A percentile compares a stretch with the other conserved stretches of the same genome.
Evolutionary conservation across 345 rosid species (phyloP).

Genomic region (Hypericum perforatum): DNA sequence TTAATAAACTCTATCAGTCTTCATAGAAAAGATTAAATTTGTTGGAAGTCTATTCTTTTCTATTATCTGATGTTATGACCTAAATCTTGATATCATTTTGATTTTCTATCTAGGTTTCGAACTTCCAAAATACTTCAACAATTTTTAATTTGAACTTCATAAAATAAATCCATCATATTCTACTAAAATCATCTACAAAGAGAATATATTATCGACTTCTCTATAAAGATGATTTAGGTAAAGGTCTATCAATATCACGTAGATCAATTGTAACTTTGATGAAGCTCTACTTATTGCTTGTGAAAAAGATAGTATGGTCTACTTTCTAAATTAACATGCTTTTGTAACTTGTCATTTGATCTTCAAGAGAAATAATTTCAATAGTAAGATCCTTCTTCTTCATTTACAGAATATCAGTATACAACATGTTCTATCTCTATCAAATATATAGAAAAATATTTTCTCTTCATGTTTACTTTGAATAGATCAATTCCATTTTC

Average conservation of each 20-base stretch:
- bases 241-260: neutral
- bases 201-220: conserved; percentile 1
- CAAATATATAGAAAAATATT: no score
- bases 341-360: neutral
- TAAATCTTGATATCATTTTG: neutral
- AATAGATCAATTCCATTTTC: neutral
- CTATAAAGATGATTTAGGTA: neutral
- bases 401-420: no score
- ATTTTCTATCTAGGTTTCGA: neutral
- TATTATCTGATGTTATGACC: neutral
- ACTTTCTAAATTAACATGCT: conserved; percentile 4
- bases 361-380: neutral
- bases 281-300: conserved; percentile 2
- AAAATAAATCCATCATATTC: no score
- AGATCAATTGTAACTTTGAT: conserved; percentile 1
- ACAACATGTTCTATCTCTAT: no score
- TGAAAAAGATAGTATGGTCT: neutral
- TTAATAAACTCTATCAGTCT: conserved; percentile 9
- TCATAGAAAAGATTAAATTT: conserved; percentile 8
- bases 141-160: conserved; percentile 6
- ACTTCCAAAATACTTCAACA: neutral
- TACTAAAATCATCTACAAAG: no score
- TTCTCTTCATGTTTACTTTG: conserved; percentile 5
- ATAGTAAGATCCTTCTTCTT: neutral
- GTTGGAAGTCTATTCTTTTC: conserved; percentile 2